Evolutionary conservation across 306 rosid genomes (phyloP).

Genomic region (Dalbergia cultrata): DNA sequence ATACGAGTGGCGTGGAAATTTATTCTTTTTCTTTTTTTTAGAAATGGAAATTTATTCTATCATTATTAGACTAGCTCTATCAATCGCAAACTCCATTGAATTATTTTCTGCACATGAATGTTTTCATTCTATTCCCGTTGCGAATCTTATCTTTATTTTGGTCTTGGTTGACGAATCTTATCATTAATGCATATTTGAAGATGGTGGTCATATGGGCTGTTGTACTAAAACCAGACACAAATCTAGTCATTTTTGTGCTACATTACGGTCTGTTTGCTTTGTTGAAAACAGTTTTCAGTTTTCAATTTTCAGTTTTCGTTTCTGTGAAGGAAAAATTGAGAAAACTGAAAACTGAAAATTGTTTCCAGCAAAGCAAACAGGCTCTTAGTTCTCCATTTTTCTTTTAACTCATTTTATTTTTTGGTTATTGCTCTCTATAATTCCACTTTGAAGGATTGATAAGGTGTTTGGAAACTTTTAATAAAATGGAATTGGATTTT

Average conservation of each 20-base stretch:
- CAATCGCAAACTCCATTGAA: neutral
- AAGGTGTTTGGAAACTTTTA: too few relatives aligned
- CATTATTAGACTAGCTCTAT: neutral
- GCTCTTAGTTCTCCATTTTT: too few relatives aligned
- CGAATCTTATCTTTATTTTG: neutral
- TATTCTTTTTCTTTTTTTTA: neutral
- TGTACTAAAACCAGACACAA: neutral
- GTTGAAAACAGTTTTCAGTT: too few relatives aligned
- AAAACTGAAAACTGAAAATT: too few relatives aligned
- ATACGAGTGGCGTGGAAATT: neutral
- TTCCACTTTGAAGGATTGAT: too few relatives aligned
- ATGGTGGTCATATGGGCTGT: neutral
- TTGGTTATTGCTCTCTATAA: too few relatives aligned
- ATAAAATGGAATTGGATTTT: too few relatives aligned
- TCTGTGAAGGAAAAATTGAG: too few relatives aligned
- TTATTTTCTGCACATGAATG: neutral
- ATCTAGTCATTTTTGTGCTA: neutral
- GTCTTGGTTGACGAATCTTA: neutral
- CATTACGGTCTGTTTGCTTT: too few relatives aligned
- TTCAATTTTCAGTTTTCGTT: too few relatives aligned
- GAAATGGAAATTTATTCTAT: conserved; percentile 10
- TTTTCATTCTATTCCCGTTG: neutral
- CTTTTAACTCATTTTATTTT: too few relatives aligned
- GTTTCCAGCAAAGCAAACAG: too few relatives aligned
- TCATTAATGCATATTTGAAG: neutral